phyloP scores from a whole-genome alignment of 2,329 filamentous ascomycete species.

The Ascosphaera acerosa region DNA sequence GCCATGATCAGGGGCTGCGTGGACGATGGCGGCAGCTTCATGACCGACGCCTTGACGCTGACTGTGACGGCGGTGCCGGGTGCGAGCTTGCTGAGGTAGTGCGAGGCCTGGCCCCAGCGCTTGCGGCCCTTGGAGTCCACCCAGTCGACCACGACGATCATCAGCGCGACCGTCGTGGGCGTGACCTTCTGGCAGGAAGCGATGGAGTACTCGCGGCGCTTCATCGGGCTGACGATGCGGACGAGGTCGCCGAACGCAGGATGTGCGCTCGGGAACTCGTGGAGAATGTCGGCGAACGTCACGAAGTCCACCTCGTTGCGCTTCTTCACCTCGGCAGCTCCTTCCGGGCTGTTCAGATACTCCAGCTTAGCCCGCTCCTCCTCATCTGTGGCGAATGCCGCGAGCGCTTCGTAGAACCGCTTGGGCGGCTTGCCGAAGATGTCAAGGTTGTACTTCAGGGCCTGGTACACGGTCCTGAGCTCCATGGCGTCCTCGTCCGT shows the following conservation, averaged over 20 bases:
- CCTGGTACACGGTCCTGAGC: conserved; percentile 79
- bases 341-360: conserved; percentile 49
- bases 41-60: conserved; percentile 93
- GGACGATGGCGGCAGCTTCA: conserved; percentile 92
- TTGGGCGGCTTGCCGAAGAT: conserved; percentile 94
- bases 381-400: conserved; percentile 63
- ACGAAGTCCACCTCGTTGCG: conserved; percentile 74
- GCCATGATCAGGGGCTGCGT: conserved; percentile 88
- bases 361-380: conserved; percentile 59
- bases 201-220: conserved; percentile 97
- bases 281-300: conserved; percentile 72
- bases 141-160: conserved; percentile 97
- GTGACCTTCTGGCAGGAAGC: conserved; percentile 90
- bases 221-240: conserved; percentile 69
- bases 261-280: conserved; percentile 73
- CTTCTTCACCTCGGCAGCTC: conserved; percentile 74
- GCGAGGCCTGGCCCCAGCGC: conserved; percentile 79
- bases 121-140: conserved; percentile 66
- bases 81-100: conserved; percentile 55
- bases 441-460: conserved; percentile 75
- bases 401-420: conserved; percentile 84
- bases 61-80: conserved; percentile 64
- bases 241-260: conserved; percentile 72
- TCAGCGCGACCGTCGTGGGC: conserved; percentile 66
- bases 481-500: conserved; percentile 52